Base-by-base conservation (phyloP, 495 filamentous ascomycete species). In the Glonium stellatum region DNA sequence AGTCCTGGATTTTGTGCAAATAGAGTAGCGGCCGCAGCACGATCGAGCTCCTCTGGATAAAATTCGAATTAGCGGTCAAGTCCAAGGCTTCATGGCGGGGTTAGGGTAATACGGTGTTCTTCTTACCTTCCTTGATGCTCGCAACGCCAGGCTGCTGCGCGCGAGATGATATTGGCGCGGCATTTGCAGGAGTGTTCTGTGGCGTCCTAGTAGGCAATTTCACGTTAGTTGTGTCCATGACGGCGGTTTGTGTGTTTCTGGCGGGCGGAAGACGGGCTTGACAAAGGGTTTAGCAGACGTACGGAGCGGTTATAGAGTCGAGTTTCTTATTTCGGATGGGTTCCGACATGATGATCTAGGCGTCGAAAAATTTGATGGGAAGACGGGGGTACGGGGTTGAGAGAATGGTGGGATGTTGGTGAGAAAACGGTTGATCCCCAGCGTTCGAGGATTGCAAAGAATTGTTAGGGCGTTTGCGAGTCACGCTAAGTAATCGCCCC, bases 161-260 rank as follows among this genome's bases (percentile, higher is more conserved):
- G 76, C 95, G 92, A 55, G 95, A 97, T 18, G 90, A 95, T 74
- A 99, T 99, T 47, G 95, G 95, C 62, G 95, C 95, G 79, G 90
- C 90, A 72, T 82, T 90, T 41, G 89, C 86, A 64, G 95, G 92
- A 19, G 92, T 96, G 76, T 97, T 96, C 78, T 97, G 92, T 68
- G 92, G 92, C 67, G 92, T 97, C 65, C 88, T 95, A 70, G 55
- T 9, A 1, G 31, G 5, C 51, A 62, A 48, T 36, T 65, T 15
- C 42, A 36, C 31, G 54, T 66, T 55, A 60, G 69, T 22, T 27
- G 55, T 35, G 13, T 60, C 37, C 12, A 62, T 23, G 23, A 52
- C 21, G 53, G 60, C 39, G 59, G 35, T 34, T 48, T 56, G 44
- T 65, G 63, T 65, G 63, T 63, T 19, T 46, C 37, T 47, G 63